Base-by-base conservation (phyloP, 129 eudicot species). In the Flaveria robusta region DNA sequence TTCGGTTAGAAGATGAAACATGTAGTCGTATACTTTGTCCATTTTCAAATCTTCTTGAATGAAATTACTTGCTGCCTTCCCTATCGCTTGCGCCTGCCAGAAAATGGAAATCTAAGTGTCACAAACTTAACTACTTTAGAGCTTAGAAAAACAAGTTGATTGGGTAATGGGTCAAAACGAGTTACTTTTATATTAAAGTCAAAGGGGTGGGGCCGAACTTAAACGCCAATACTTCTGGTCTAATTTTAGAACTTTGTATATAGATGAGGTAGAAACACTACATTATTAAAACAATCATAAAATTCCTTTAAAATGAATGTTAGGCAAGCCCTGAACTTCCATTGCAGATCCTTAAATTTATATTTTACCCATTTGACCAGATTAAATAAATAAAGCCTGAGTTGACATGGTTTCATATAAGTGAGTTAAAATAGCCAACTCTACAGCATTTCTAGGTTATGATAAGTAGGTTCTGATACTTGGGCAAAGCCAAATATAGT, bases 1-100 rank as follows among this genome's bases (percentile, higher is more conserved):
- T 84, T 94, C 93, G 18, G 56, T 88, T 71, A 94, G 71, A 49
- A 94, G 84, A 79, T 94, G 98, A 29, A 94, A 80, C 98, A 91
- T 91, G 90, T 94, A 94, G 72, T 94, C 98, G 22, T 94, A 94
- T 34, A 94, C 96, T 29, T 81, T 81, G 56, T 89, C 91, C 90
- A 91, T 89, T 60, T 86, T 87, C 58, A 94, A 37, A 2, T 91
- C 96, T 14, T 91, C 85, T 65, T 76, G 93, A 23, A 94, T 94
- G 86, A 91, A 91, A 18, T 72, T 81, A 82, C 92, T 94, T 22
- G 96, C 96, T 1, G 91, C 90, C 50, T 81, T 84, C 5, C 96
- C 98, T n/a, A 94, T 94, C 8, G 59, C 85, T 71, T 84, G 93
- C 2, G 98, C 98, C 98, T 94, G 90, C 19, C 79, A 74, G 11